phyloP scores from a whole-genome alignment of 2,329 filamentous ascomycete species.

The Beauveria australis region DNA sequence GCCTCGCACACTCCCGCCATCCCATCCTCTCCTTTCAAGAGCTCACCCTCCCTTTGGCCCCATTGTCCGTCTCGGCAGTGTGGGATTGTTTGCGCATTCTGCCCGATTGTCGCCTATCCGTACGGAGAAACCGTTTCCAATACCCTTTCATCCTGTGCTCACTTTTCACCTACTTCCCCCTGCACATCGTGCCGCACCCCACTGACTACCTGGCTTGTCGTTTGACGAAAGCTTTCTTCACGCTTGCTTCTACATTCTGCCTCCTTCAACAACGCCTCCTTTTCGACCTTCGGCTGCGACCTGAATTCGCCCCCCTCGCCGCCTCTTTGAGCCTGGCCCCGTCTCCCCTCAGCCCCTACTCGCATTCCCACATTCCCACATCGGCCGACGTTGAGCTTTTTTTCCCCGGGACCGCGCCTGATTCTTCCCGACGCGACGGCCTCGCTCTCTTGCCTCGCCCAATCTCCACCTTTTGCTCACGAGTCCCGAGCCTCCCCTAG shows the following conservation, averaged over 20 bases:
- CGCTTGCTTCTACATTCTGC: background rate
- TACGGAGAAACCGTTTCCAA: no score
- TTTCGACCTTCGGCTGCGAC: background rate
- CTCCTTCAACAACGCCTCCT: background rate
- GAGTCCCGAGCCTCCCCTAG: conserved; percentile 17
- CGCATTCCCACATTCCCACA: conserved; percentile 7
- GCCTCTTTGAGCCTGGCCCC: background rate
- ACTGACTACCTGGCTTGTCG: conserved; percentile 2
- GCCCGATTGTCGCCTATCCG: conserved; percentile 11
- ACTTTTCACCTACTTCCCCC: conserved; percentile 11
- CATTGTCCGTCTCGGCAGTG: conserved; percentile 14
- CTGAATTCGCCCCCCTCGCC: background rate
- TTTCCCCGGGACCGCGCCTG: conserved; percentile 6
- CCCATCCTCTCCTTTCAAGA: conserved; percentile 13
- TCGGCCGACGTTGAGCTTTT: conserved; percentile 14
- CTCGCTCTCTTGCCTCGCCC: conserved; percentile 10
- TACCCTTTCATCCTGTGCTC: conserved; percentile 15
- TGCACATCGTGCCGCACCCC: background rate
- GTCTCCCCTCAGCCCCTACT: no score
- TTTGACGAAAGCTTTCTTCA: conserved; percentile 6
- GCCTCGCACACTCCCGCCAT: conserved; percentile 2
- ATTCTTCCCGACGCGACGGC: conserved; percentile 4
- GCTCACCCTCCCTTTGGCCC: conserved; percentile 10
- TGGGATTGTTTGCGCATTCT: conserved; percentile 16
- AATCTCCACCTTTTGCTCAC: conserved; percentile 15